These are phyloP conservation scores for Iberis amara DNA, from an alignment of 441 rosid species.

Conservation along the genomic window DNA sequence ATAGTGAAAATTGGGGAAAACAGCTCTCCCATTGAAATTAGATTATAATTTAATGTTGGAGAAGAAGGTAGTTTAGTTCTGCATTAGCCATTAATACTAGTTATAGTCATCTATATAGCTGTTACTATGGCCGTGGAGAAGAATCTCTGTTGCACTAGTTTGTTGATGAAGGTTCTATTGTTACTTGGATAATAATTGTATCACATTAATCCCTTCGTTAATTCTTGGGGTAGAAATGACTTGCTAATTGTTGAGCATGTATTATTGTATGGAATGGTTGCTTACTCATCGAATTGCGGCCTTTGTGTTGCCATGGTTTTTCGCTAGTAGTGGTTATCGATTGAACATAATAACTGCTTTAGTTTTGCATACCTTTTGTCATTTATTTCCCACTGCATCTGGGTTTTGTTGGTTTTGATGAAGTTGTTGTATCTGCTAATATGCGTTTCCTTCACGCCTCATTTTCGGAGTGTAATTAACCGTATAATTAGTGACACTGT, in stretches of 20 bases:
- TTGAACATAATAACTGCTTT: slow-evolving; percentile 1
- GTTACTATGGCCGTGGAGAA: slow-evolving; percentile 3
- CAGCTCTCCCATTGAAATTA: not conserved
- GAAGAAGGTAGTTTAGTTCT: not conserved
- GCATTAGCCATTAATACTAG: not conserved
- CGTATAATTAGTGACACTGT: slow-evolving; percentile 13
- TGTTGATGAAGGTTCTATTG: slow-evolving; percentile 8
- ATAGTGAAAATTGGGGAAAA: slow-evolving; percentile 19
- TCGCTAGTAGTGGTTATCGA: slow-evolving; percentile 7
- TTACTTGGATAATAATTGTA: slow-evolving; percentile 11
- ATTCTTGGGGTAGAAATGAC: slow-evolving; percentile 20
- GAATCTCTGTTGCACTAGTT: slow-evolving; percentile 3
- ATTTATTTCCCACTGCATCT: slow-evolving; percentile 8
- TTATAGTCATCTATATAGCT: slow-evolving; percentile 7
- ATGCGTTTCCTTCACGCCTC: not conserved
- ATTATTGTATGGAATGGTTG: slow-evolving; percentile 2
- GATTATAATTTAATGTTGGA: slow-evolving; percentile 9
- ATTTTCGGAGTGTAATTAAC: not conserved
- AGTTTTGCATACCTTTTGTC: not conserved
- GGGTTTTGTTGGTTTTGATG: not conserved
- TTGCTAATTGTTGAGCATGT: slow-evolving; percentile 20
- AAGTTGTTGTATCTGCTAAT: not conserved
- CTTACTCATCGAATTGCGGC: slow-evolving; percentile 13
- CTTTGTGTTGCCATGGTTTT: slow-evolving; percentile 7
- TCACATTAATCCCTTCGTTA: slow-evolving; percentile 12